Conservation (phyloP, 805 yeast species). For the Yarrowia hollandica region DNA sequence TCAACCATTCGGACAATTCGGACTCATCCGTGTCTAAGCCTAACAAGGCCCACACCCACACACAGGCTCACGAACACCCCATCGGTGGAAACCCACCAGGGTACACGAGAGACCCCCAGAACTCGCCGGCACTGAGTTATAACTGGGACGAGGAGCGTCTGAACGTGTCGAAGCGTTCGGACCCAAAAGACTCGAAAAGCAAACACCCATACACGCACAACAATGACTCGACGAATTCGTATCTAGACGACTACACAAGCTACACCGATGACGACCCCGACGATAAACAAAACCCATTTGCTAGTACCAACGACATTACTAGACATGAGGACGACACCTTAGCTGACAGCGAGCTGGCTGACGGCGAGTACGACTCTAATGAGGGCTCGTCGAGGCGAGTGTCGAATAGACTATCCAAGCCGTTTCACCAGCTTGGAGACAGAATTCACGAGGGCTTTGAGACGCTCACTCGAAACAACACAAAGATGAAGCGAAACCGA, state of each 20-base stretch:
- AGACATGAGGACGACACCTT: constrained; percentile 22
- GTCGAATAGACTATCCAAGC: constrained; percentile 14
- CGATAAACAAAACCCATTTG: constrained; percentile 19
- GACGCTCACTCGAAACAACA: constrained; percentile 42
- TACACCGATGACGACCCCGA: constrained; percentile 25
- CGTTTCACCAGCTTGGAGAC: constrained; percentile 29
- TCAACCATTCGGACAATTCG: constrained; percentile 18
- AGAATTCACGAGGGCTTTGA: constrained; percentile 25
- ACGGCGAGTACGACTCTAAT: constrained; percentile 31
- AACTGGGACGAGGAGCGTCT: constrained; percentile 29
- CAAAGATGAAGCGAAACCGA: constrained; percentile 71
- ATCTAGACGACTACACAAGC: constrained; percentile 22
- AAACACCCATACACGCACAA: constrained; percentile 8
- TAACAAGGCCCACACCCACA: constrained; percentile 11
- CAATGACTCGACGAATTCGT: constrained; percentile 22
- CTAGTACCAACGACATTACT: constrained; percentile 21
- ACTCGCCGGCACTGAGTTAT: constrained; percentile 23
- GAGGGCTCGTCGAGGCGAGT: constrained; percentile 31
- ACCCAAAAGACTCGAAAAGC: neutral
- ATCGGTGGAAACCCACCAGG: constrained; percentile 16
- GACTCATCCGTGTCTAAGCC: constrained; percentile 23
- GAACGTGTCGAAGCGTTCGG: constrained; percentile 9
- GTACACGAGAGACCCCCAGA: neutral
- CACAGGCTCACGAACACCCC: constrained; percentile 13
- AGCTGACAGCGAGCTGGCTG: constrained; percentile 31